Conservation (phyloP, 2,329 filamentous ascomycete species). For the Coleophoma eucalyptorum region DNA sequence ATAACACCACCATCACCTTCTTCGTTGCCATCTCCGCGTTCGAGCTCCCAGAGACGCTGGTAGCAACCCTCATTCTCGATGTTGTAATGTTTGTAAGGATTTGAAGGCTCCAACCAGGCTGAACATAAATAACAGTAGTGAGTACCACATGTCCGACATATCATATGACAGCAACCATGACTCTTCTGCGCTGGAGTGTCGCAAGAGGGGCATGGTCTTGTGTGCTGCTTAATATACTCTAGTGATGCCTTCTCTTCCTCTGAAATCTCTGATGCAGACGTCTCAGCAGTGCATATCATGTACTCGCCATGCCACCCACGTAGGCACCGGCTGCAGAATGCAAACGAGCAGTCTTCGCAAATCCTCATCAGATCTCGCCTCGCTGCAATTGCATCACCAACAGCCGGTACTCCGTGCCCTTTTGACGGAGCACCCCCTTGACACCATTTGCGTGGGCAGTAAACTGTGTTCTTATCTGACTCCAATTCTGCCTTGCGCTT, state of each 20-base stretch:
- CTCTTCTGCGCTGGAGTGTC: slow-evolving; percentile 82
- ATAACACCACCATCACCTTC: slow-evolving; percentile 15
- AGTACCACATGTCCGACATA: slow-evolving; percentile 80
- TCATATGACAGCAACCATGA: slow-evolving; percentile 96
- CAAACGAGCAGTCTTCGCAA: slow-evolving; percentile 84
- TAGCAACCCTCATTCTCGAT: slow-evolving; percentile 66
- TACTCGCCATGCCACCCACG: slow-evolving; percentile 92
- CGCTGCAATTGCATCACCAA: slow-evolving; percentile 59
- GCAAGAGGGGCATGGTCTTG: slow-evolving; percentile 87
- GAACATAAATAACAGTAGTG: slow-evolving; percentile 97
- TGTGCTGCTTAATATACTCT: slow-evolving; percentile 78
- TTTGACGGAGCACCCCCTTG: slow-evolving; percentile 80
- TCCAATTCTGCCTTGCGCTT: slow-evolving; percentile 93
- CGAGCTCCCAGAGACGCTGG: slow-evolving; percentile 85
- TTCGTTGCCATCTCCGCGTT: slow-evolving; percentile 65
- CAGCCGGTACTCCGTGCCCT: slow-evolving; percentile 65
- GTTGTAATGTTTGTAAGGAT: slow-evolving; percentile 91
- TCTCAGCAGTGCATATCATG: slow-evolving; percentile 61
- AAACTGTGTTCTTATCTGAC: slow-evolving; percentile 85
- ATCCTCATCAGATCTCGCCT: slow-evolving; percentile 58
- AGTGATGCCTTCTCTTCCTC: slow-evolving; percentile 83
- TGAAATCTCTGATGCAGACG: slow-evolving; percentile 66
- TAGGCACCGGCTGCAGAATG: slow-evolving; percentile 71
- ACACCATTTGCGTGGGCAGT: slow-evolving; percentile 90
- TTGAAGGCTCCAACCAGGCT: slow-evolving; percentile 76